These are phyloP conservation scores for Pythium rishiriense DNA, from an alignment of 352 stramenopile genomes.

Conservation along the genomic window DNA sequence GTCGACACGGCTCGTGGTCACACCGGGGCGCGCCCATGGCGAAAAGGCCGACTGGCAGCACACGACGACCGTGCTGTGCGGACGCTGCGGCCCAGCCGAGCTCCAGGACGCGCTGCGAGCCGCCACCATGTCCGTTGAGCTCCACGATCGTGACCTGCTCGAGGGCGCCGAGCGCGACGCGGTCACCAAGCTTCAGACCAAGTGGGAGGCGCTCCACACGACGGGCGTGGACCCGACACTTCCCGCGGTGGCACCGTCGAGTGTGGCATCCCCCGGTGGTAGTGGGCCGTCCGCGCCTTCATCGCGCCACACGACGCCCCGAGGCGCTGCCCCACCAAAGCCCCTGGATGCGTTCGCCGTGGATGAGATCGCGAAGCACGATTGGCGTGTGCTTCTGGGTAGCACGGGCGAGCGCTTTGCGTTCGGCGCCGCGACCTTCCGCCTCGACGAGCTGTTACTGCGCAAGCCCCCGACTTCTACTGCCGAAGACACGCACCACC, in stretches of 20 bases:
- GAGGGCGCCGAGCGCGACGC: slow-evolving; percentile 24
- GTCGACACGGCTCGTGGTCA: slow-evolving; percentile 13
- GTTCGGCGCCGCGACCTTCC: slow-evolving; percentile 56
- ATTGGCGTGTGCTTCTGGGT: slow-evolving; percentile 48
- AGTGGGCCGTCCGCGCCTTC: neutral
- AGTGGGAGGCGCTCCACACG: slow-evolving; percentile 61
- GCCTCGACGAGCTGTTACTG: slow-evolving; percentile 57
- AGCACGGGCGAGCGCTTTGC: slow-evolving; percentile 49
- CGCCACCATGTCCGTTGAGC: slow-evolving; percentile 41
- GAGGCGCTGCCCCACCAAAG: slow-evolving; percentile 24
- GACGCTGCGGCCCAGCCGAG: slow-evolving; percentile 36
- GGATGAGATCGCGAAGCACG: slow-evolving; percentile 54
- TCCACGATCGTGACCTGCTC: slow-evolving; percentile 72
- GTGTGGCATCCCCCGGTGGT: no score
- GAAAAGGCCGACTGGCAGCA: slow-evolving; percentile 42
- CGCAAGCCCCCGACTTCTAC: slow-evolving; percentile 23
- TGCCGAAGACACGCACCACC: no score
- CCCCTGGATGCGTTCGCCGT: slow-evolving; percentile 49
- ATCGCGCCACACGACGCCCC: slow-evolving; percentile 27
- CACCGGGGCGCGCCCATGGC: slow-evolving; percentile 3
- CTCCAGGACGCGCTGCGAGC: slow-evolving; percentile 57
- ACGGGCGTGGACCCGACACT: slow-evolving; percentile 34
- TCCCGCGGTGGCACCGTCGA: no score
- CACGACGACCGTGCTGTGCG: slow-evolving; percentile 55
- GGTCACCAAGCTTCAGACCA: slow-evolving; percentile 41